phyloP scores from a whole-genome alignment of 2,329 filamentous ascomycete species.

The Dactylellina haptotyla region DNA sequence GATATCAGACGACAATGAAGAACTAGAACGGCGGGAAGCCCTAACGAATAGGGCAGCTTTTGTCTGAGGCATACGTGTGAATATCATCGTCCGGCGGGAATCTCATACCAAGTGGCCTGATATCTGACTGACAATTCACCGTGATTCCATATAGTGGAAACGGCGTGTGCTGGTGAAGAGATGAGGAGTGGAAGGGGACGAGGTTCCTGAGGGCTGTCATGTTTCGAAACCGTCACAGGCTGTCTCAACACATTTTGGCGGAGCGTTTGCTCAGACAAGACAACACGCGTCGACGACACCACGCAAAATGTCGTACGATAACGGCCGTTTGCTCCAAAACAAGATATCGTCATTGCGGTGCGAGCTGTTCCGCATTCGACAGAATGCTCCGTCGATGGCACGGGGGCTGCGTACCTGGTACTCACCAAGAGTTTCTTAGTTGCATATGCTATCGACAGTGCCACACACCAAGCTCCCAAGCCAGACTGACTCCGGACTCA shows the following conservation, averaged over 20 bases:
- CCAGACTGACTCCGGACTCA: too few relatives aligned
- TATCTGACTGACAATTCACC: slow-evolving; percentile 24
- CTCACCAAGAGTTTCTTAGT: too few relatives aligned
- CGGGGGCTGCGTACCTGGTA: too few relatives aligned
- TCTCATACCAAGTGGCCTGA: slow-evolving; percentile 46
- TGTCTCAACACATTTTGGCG: slow-evolving; percentile 25
- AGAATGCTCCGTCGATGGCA: too few relatives aligned
- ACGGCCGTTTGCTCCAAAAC: too few relatives aligned
- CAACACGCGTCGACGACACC: not conserved
- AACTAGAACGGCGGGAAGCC: slow-evolving; percentile 13
- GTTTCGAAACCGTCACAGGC: slow-evolving; percentile 50
- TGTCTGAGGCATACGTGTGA: slow-evolving; percentile 36
- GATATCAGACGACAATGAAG: not conserved
- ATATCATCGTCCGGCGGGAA: slow-evolving; percentile 6
- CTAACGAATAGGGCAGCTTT: slow-evolving; percentile 21
- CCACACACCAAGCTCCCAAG: too few relatives aligned
- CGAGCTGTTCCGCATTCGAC: too few relatives aligned
- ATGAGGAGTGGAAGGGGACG: slow-evolving; percentile 17
- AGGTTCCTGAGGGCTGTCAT: slow-evolving; percentile 20
- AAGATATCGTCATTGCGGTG: too few relatives aligned
- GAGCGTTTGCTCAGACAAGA: slow-evolving; percentile 32
- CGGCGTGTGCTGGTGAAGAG: not conserved
- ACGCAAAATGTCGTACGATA: not conserved
- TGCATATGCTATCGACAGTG: too few relatives aligned
- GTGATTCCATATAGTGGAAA: slow-evolving; percentile 29